These are phyloP conservation scores for Colletotrichum spaethianum DNA, from an alignment of 2,329 filamentous ascomycete species.

Conservation along the genomic window DNA sequence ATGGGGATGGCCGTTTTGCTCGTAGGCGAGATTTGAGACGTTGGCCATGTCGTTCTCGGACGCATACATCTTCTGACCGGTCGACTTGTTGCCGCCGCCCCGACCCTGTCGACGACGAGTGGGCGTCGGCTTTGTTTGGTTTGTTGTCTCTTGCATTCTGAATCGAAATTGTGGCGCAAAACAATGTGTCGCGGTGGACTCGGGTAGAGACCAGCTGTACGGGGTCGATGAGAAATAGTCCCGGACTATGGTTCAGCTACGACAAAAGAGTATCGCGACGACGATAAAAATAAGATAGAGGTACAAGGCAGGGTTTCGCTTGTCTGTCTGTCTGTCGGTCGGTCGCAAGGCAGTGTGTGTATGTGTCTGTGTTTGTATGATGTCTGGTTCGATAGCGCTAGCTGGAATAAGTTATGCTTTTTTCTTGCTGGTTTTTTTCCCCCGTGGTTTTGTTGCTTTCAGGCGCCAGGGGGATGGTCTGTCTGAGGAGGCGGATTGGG, in stretches of 20 bases:
- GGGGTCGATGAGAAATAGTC: not conserved
- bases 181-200: not conserved
- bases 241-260: not conserved
- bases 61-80: conserved; percentile 68
- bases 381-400: conserved; percentile 12
- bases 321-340: not conserved
- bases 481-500: conserved; percentile 23
- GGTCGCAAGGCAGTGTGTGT: conserved; percentile 1
- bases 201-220: not conserved
- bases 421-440: not conserved
- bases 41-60: conserved; percentile 67
- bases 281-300: not conserved
- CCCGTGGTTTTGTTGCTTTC: not conserved
- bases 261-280: not conserved
- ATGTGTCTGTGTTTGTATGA: not conserved
- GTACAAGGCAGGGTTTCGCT: not conserved
- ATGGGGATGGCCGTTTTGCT: conserved; percentile 54
- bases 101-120: conserved; percentile 53
- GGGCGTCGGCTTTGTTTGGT: conserved; percentile 53
- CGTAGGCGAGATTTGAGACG: conserved; percentile 48
- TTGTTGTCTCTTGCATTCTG: conserved; percentile 52
- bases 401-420: conserved; percentile 5
- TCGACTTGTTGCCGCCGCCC: conserved; percentile 51
- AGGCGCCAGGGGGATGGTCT: conserved; percentile 36
- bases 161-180: not conserved